Evolutionary conservation across 345 rosid genomes (phyloP), one percentile per base, ranked within the genome.

Genomic region (Hevea brasiliensis): DNA sequence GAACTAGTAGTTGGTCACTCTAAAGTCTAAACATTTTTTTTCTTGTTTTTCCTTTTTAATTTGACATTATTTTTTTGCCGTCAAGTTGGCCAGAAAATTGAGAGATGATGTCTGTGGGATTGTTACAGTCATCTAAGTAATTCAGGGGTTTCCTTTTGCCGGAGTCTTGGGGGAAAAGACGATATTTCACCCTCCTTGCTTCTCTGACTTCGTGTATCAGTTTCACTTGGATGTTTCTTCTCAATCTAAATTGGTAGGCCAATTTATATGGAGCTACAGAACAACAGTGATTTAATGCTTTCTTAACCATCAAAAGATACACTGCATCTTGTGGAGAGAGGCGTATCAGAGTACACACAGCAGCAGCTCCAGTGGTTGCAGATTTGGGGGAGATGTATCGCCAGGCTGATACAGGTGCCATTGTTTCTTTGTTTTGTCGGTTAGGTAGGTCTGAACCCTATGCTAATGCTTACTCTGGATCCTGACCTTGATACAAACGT

Each of bases 261-360:
- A 40, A 8, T 40, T n/a, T 44, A 47, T 68, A 24, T 18, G 7
- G 50, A 24, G 2, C 26, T 24, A 41, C 57, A 71, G 32, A 26
- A 51, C 29, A 61, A 18, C 11, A 59, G 53, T 14, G 29, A 21
- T 32, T 45, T n/a, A 51, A 47, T 17, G 20, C 78, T 79, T 84
- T 87, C 86, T 93, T 90, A 81, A 86, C 85, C 41, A 61, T 80
- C 51, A 66, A 77, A 86, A 96, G 99, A 71, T 96, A 96, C 75
- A 96, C 98, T 70, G 98, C 99, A 69, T 96, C 99, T 59, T 96
- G 98, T 56, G 99, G 99, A 81, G 99, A 96, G 88, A 93, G 99
- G 80, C 95, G 98, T 68, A 96, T 96, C 75, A 90, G 98, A 85
- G 92, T 96, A 71, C 99, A 93, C 80, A 96, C 97, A 8, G 87